Conservation (phyloP, 345 rosid species). For the Odontarrhena argentea region DNA sequence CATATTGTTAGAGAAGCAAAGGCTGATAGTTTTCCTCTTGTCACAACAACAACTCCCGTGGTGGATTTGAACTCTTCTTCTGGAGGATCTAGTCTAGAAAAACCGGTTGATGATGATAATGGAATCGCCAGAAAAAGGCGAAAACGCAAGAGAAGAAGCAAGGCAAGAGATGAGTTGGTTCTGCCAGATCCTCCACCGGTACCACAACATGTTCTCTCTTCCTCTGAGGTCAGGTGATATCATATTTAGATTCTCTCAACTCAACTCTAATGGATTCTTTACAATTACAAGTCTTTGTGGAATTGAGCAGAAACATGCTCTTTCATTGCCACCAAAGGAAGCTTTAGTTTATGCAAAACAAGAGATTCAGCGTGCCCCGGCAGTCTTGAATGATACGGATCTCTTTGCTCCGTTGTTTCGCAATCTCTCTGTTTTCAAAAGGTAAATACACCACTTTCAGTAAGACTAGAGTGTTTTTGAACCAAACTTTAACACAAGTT, state of each 20-base stretch:
- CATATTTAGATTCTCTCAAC: not conserved
- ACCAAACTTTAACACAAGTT: not conserved
- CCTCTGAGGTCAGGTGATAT: slow-evolving; percentile 52
- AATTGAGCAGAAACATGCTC: slow-evolving; percentile 51
- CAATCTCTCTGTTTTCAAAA: slow-evolving; percentile 69
- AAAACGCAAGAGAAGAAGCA: slow-evolving; percentile 43
- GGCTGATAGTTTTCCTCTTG: slow-evolving; percentile 37
- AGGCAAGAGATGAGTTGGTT: slow-evolving; percentile 33
- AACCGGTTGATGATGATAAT: slow-evolving; percentile 24
- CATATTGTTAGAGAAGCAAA: slow-evolving; percentile 45
- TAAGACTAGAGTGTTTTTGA: not conserved
- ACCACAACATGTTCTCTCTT: slow-evolving; percentile 46
- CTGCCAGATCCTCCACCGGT: slow-evolving; percentile 40
- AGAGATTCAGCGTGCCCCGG: slow-evolving; percentile 59
- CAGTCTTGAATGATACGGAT: slow-evolving; percentile 51
- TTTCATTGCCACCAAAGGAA: slow-evolving; percentile 61
- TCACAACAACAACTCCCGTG: slow-evolving; percentile 34
- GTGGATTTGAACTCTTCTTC: slow-evolving; percentile 47
- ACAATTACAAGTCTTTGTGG: not conserved
- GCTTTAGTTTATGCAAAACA: slow-evolving; percentile 68
- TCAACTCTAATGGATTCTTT: slow-evolving; percentile 3
- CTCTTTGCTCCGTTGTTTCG: slow-evolving; percentile 60
- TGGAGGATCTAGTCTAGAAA: slow-evolving; percentile 1
- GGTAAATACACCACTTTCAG: slow-evolving; percentile 39
- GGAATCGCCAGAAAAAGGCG: slow-evolving; percentile 10